These are phyloP conservation scores for Codiaeum variegatum DNA, from an alignment of 441 rosid genomes.

Conservation along the genomic window DNA sequence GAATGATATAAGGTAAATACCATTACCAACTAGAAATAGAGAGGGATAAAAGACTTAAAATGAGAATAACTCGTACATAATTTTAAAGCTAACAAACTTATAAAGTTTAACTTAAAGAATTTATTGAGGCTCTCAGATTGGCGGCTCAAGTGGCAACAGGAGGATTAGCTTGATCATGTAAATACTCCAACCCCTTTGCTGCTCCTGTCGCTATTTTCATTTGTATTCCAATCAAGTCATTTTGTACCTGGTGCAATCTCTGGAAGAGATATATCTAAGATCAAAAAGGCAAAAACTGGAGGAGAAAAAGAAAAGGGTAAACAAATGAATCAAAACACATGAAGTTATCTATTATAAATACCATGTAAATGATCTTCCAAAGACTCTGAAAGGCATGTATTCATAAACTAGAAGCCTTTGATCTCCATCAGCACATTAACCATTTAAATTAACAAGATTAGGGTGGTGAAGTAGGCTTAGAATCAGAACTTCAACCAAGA, in stretches of 20 bases:
- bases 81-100: no score
- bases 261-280: slow-evolving; percentile 24
- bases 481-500: slow-evolving; percentile 76
- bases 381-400: slow-evolving; percentile 80
- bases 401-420: slow-evolving; percentile 88
- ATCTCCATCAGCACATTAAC: slow-evolving; percentile 88
- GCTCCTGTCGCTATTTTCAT: slow-evolving; percentile 97
- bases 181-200: slow-evolving; percentile 83
- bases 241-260: slow-evolving; percentile 66
- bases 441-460: slow-evolving; percentile 76
- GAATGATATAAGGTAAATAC: no score
- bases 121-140: no score
- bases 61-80: no score
- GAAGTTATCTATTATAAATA: slow-evolving; percentile 15
- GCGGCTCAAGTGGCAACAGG: no score
- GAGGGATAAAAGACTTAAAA: no score
- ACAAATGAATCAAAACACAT: background rate
- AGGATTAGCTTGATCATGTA: slow-evolving; percentile 83
- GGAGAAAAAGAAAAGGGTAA: background rate
- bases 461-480: slow-evolving; percentile 76
- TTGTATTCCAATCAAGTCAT: slow-evolving; percentile 79
- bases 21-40: no score
- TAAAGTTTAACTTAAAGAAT: no score
- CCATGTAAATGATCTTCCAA: slow-evolving; percentile 83
- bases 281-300: background rate